phyloP scores from a whole-genome alignment of 75 land plant species.

The Sequoiadendron giganteum region DNA sequence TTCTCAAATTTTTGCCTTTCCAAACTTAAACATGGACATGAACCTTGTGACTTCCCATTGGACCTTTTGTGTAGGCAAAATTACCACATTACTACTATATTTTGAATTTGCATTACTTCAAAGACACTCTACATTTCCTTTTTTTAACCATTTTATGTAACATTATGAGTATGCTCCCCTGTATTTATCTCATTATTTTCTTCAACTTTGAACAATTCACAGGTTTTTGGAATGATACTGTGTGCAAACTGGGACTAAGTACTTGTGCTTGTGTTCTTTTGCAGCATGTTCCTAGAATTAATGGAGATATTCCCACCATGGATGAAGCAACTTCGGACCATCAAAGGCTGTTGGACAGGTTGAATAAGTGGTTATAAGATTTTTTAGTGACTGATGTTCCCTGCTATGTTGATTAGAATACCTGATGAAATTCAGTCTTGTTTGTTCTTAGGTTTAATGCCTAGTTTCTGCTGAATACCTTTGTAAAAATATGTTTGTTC shows the following conservation, averaged over 20 bases:
- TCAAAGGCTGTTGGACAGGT: constrained; percentile 80
- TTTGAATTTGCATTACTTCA: neutral
- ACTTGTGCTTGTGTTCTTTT: constrained; percentile 20
- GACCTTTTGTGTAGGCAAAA: neutral
- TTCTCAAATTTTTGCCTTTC: too few species aligned
- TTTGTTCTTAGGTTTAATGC: neutral
- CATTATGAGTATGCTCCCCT: neutral
- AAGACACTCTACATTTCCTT: neutral
- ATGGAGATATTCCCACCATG: constrained; percentile 72
- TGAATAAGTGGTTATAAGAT: neutral
- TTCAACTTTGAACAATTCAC: neutral
- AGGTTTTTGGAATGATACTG: neutral
- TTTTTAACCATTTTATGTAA: neutral
- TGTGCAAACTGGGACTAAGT: constrained; percentile 23
- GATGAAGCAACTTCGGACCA: constrained; percentile 84
- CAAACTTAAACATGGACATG: too few species aligned
- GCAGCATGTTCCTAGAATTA: constrained; percentile 86
- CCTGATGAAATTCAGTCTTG: neutral
- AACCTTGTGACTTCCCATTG: neutral
- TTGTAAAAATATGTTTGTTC: neutral
- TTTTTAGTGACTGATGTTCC: neutral
- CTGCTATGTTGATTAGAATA: neutral
- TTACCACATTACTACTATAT: neutral
- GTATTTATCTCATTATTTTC: neutral
- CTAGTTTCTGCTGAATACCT: neutral